Evolutionary conservation across 345 rosid species (phyloP).

Genomic region (Geranium brycei): DNA sequence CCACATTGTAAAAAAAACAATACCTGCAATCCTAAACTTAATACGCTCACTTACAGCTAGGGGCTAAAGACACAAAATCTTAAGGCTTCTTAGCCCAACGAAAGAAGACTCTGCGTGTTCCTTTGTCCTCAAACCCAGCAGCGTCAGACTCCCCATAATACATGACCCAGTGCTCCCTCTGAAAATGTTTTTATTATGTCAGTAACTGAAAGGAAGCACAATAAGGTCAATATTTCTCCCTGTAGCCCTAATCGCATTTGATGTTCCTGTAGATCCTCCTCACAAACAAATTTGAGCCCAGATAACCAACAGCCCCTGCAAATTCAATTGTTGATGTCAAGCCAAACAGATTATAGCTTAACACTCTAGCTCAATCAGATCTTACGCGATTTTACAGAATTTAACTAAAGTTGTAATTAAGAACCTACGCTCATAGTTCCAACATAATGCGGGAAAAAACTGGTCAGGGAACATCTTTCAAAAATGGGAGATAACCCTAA

Average conservation of each 20-base stretch:
- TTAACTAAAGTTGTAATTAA: too few relatives aligned
- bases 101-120: constrained; percentile 14
- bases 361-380: too few relatives aligned
- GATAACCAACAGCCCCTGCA: constrained; percentile 82
- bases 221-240: constrained; percentile 6
- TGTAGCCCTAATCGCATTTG: constrained; percentile 57
- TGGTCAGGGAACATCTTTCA: too few relatives aligned
- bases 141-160: constrained; percentile 16
- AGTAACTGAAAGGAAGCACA: constrained; percentile 20
- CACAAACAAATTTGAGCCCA: constrained; percentile 83
- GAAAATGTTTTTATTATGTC: constrained; percentile 15
- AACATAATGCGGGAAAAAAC: too few relatives aligned
- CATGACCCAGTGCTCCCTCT: constrained; percentile 22
- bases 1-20: constrained; percentile 26
- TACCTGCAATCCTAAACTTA: constrained; percentile 36
- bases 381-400: too few relatives aligned
- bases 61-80: constrained; percentile 22
- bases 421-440: too few relatives aligned
- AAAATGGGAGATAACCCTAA: too few relatives aligned
- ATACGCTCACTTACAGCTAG: constrained; percentile 35
- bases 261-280: constrained; percentile 18
- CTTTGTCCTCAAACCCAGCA: constrained; percentile 19
- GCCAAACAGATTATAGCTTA: too few relatives aligned
- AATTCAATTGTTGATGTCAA: too few relatives aligned
- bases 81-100: constrained; percentile 22